Evolutionary conservation across 2,329 filamentous ascomycete genomes (phyloP).

Genomic region (Sarocladiaceae sp.): DNA sequence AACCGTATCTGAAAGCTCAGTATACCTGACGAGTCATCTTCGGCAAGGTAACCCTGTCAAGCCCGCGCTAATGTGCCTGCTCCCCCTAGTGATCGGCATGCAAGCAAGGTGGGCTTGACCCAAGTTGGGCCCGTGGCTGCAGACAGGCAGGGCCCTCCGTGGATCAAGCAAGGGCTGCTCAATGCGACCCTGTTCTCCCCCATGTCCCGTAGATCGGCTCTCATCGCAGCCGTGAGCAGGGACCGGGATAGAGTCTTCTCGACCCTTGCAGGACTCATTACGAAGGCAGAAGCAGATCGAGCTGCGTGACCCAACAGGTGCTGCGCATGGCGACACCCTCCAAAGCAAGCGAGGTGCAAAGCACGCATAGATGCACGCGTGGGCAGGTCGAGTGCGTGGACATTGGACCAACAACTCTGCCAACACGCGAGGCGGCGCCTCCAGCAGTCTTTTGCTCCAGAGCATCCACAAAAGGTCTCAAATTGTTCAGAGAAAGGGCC

Average conservation of each 20-base stretch:
- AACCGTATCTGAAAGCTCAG: too few relatives aligned
- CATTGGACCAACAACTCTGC: too few relatives aligned
- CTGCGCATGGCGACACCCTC: too few relatives aligned
- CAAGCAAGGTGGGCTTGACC: neutral
- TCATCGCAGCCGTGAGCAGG: slow-evolving; percentile 2
- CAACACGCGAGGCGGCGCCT: too few relatives aligned
- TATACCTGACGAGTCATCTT: too few relatives aligned
- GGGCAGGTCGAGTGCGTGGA: too few relatives aligned
- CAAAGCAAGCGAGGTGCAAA: neutral
- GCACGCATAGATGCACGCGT: neutral
- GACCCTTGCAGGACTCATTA: slow-evolving; percentile 1
- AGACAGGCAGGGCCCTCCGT: too few relatives aligned
- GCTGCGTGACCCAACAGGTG: neutral
- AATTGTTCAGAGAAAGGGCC: too few relatives aligned
- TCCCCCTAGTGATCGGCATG: slow-evolving; percentile 3
- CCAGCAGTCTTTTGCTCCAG: neutral
- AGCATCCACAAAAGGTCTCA: slow-evolving; percentile 3
- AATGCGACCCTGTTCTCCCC: too few relatives aligned
- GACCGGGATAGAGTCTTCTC: too few relatives aligned
- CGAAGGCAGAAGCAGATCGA: neutral
- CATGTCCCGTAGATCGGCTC: slow-evolving; percentile 1
- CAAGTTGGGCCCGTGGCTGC: neutral
- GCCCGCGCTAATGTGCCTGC: neutral
- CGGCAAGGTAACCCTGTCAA: neutral
- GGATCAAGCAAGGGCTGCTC: too few relatives aligned